Evolutionary conservation across 2,329 filamentous ascomycete genomes (phyloP), one percentile per base, ranked within the genome.

Genomic region (Cyphellophora europaea): DNA sequence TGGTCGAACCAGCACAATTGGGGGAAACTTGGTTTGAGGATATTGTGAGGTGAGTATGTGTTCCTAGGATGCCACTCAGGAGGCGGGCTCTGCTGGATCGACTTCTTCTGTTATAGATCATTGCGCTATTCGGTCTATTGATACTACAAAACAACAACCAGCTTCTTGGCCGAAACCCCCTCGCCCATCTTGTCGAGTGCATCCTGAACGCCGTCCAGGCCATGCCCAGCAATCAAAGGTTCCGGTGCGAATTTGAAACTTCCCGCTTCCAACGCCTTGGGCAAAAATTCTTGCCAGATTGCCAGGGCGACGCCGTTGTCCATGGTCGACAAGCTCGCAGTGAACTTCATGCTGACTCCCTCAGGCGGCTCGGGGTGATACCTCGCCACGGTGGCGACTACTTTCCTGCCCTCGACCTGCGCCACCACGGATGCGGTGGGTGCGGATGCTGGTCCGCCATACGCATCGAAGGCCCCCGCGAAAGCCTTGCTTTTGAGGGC

Each of bases 141-240:
- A n/a, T n/a, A n/a, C n/a, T n/a, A n/a, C 16, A 47, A 35, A 8
- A 23, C 36, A 11, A 64, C 54, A 11, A 67, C 61, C 15, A 66
- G 16, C 44, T 67, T 69, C 45, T 54, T 54, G 2, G 57, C 64
- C 5, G 59, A 63, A 2, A 66, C 58, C 2, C 63, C 62, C 31
- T 56, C 53, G 27, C 41, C 53, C 3, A 58, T 42, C 1, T 54
- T 17, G 44, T 65, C 56, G 18, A 67, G 37, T 1, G 53, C 65
- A 5, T 52, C 55, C 35, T 69, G 62, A 2, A 67, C 49, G 23
- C 49, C 55, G 30, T 61, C 60, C 12, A 69, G 41, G 6, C 66
- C 65, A 3, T 59, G 51, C 3, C 62, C 60, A 1, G 62, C 53
- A 25, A 67, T 44, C 15, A 52, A 28, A 2, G 63, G 54, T 25